Evolutionary conservation across 805 yeast genomes (phyloP).

Genomic region (Maudiozyma pseudohumilis): DNA sequence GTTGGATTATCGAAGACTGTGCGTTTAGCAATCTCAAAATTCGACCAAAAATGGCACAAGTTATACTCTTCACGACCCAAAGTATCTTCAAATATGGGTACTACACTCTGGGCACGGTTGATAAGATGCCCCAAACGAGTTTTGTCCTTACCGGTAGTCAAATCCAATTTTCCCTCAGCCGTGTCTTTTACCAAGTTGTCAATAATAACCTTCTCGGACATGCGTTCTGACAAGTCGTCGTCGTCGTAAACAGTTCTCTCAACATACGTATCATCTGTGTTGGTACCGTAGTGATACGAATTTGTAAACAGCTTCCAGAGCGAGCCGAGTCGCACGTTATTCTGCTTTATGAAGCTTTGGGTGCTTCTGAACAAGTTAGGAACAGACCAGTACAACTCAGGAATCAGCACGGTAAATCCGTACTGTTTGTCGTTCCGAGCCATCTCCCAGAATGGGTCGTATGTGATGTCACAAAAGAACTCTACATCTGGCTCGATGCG

Average conservation of each 20-base stretch:
- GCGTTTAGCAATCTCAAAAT: conserved; percentile 82
- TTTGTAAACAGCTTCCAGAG: conserved; percentile 61
- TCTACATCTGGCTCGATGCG: conserved; percentile 93
- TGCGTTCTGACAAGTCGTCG: conserved; percentile 19
- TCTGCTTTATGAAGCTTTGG: conserved; percentile 42
- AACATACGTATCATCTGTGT: conserved; percentile 28
- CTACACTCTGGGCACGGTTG: conserved; percentile 28
- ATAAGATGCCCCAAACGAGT: conserved; percentile 26
- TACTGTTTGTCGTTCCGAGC: conserved; percentile 55
- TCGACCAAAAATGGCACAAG: conserved; percentile 85
- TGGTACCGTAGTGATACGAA: conserved; percentile 31
- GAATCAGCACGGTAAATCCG: conserved; percentile 74
- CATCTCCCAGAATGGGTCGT: conserved; percentile 91
- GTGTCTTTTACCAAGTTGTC: conserved; percentile 19
- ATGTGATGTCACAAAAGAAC: conserved; percentile 82
- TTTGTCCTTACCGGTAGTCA: conserved; percentile 7
- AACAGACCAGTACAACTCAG: conserved; percentile 71
- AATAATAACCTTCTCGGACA: conserved; percentile 26
- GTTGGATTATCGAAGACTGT: conserved; percentile 57
- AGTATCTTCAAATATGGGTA: conserved; percentile 38
- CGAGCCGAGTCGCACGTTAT: conserved; percentile 41
- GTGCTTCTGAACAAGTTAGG: conserved; percentile 76
- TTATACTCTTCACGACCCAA: conserved; percentile 63
- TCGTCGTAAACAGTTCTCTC: conserved; percentile 9
- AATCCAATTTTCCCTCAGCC: background rate